Conservation (phyloP, 257 asterid species). For the Solanum infundibuliforme region DNA sequence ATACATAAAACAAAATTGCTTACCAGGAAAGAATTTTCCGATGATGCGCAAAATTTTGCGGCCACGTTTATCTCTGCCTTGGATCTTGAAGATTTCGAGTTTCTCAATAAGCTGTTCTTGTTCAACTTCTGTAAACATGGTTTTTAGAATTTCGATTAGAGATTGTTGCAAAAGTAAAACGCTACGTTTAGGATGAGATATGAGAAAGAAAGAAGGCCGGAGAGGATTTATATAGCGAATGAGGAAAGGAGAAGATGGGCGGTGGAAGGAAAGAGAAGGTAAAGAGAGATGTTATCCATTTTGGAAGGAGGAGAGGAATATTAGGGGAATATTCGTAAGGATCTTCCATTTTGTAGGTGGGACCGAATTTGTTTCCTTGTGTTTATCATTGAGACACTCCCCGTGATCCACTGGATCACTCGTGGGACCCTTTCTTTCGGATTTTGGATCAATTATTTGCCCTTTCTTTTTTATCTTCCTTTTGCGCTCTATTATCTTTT, state of each 20-base stretch:
- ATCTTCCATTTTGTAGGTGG: conserved; percentile 23
- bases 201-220: neutral
- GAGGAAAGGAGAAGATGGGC: neutral
- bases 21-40: conserved; percentile 85
- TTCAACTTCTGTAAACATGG: conserved; percentile 21
- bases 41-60: conserved; percentile 57
- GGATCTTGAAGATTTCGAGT: conserved; percentile 52
- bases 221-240: neutral
- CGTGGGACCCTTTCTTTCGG: neutral
- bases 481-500: neutral
- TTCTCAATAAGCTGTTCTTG: conserved; percentile 39
- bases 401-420: neutral
- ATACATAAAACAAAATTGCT: neutral
- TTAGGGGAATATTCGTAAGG: conserved; percentile 40
- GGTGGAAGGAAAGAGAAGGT: neutral
- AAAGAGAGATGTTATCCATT: neutral
- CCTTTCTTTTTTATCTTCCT: neutral
- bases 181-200: neutral
- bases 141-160: neutral
- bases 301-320: neutral
- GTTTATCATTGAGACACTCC: neutral
- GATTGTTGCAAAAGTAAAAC: neutral
- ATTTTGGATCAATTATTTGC: neutral
- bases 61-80: conserved; percentile 67
- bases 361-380: neutral